Evolutionary conservation across 345 rosid genomes (phyloP).

Genomic region (Populus alba): DNA sequence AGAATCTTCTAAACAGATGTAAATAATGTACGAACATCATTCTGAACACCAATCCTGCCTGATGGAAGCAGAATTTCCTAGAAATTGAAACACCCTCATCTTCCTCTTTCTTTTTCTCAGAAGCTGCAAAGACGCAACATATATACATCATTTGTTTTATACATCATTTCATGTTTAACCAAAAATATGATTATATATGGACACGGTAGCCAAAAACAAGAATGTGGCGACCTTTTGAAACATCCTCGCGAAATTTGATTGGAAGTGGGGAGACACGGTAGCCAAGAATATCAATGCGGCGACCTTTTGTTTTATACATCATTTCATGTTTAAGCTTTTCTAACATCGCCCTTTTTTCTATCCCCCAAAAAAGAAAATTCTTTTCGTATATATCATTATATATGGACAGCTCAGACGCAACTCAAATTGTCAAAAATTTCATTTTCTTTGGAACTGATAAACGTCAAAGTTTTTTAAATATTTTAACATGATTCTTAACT

Average conservation of each 20-base stretch:
- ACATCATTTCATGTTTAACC: too few relatives aligned
- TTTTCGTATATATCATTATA: too few relatives aligned
- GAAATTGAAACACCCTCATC: neutral
- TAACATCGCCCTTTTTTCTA: neutral
- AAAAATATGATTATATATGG: too few relatives aligned
- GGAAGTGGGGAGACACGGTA: too few relatives aligned
- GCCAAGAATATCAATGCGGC: too few relatives aligned
- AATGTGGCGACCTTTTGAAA: neutral
- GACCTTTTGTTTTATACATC: neutral
- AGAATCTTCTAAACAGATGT: too few relatives aligned
- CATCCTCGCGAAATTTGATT: neutral
- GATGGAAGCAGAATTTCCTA: too few relatives aligned
- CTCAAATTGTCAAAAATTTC: neutral
- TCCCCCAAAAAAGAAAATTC: too few relatives aligned
- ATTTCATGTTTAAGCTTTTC: neutral
- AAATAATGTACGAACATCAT: too few relatives aligned
- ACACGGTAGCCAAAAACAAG: too few relatives aligned
- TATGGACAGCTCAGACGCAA: neutral
- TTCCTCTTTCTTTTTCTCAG: neutral
- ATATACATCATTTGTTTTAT: neutral
- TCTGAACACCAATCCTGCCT: too few relatives aligned
- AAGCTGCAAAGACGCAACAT: neutral
- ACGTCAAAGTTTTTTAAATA: neutral
- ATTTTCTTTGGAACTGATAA: neutral
- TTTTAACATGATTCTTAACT: too few relatives aligned